A percentile compares a stretch with the other conserved stretches of the same genome.
Evolutionary conservation across 441 rosid species (phyloP).

Genomic region (Euphorbia corollata): DNA sequence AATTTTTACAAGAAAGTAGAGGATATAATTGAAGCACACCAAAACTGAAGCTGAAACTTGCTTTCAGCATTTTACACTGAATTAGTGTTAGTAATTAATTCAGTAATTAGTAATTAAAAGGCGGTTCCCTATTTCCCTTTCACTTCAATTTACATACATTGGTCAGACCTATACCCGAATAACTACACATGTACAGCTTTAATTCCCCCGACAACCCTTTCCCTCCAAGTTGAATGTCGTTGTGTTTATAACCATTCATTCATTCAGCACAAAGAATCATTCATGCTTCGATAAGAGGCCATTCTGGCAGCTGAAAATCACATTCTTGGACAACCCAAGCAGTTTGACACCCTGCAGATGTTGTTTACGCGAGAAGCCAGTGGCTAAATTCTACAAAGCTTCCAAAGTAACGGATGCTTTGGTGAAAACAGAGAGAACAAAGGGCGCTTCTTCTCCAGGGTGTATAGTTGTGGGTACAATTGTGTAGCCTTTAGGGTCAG

Average conservation of each 20-base stretch:
- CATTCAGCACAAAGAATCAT: not conserved
- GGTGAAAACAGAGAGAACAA: conserved; percentile 94
- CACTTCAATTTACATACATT: conserved; percentile 35
- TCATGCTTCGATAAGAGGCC: conserved; percentile 18
- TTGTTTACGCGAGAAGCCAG: conserved; percentile 25
- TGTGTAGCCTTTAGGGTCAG: conserved; percentile 99
- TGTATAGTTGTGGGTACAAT: conserved; percentile 98
- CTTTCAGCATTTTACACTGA: conserved; percentile 25
- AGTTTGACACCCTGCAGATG: conserved; percentile 27
- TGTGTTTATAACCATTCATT: not conserved
- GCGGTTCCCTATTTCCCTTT: conserved; percentile 25
- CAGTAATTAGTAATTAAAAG: not conserved
- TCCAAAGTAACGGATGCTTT: conserved; percentile 86
- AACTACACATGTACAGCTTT: conserved; percentile 65
- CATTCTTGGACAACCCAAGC: conserved; percentile 32
- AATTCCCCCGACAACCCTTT: conserved; percentile 24
- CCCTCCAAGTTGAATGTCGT: conserved; percentile 7
- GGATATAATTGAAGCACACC: conserved; percentile 27
- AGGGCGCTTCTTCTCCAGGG: conserved; percentile 99
- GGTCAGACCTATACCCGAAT: conserved; percentile 39
- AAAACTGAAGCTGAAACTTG: conserved; percentile 55
- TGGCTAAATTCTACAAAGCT: conserved; percentile 42
- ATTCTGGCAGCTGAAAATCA: conserved; percentile 26
- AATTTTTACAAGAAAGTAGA: conserved; percentile 22
- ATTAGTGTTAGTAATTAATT: conserved; percentile 21